Percentiles rank a stretch among this genome's conserved stretches.
Conservation (phyloP, 306 rosid species). For the Casuarina cunninghamiana region DNA sequence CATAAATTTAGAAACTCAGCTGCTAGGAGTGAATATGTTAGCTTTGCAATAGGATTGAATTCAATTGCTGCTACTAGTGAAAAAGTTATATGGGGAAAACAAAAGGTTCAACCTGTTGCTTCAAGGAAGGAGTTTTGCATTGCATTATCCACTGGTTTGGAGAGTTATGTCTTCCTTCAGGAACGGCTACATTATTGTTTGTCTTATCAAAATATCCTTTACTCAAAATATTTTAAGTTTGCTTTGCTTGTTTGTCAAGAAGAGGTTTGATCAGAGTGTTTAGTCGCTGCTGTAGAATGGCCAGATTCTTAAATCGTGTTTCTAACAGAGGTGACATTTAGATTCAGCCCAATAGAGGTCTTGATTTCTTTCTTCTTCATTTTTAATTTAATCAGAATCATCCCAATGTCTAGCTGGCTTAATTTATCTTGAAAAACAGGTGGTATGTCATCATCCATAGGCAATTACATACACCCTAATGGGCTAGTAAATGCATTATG, state of each 20-base stretch:
- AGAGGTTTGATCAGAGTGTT: not conserved
- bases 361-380: not conserved
- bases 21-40: not conserved
- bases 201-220: too few species aligned
- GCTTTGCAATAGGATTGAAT: not conserved
- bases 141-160: not conserved
- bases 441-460: constrained; percentile 7
- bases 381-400: constrained; percentile 8
- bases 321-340: not conserved
- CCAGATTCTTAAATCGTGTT: not conserved
- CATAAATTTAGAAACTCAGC: not conserved
- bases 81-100: not conserved
- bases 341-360: not conserved
- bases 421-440: constrained; percentile 15
- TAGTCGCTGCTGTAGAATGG: too few species aligned
- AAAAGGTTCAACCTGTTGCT: not conserved
- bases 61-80: not conserved
- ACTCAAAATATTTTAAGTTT: not conserved
- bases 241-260: not conserved
- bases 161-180: not conserved
- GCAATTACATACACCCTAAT: not conserved
- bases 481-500: not conserved
- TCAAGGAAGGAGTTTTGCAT: not conserved
- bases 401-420: constrained; percentile 6
- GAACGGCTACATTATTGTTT: not conserved